Conservation (phyloP, 1,284 basidiomycete genomes). For the Anthracocystis walkeri region DNA sequence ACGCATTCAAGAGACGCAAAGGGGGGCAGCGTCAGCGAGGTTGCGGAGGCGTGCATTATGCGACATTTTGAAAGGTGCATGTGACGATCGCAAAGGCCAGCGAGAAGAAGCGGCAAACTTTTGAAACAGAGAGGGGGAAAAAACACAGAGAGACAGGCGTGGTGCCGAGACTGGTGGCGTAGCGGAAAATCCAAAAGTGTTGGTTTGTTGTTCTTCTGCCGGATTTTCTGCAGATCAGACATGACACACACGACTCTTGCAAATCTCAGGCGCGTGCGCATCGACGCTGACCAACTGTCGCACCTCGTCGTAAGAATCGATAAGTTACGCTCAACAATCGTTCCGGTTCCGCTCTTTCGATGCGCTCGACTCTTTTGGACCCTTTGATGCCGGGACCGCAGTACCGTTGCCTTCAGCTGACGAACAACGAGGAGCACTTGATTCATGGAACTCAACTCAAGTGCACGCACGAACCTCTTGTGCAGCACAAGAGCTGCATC, state of each 20-base stretch:
- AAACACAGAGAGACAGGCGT: background rate
- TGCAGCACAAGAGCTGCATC: no score
- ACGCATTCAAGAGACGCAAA: background rate
- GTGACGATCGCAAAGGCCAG: slow-evolving; percentile 32
- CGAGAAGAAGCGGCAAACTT: background rate
- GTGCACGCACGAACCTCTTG: no score
- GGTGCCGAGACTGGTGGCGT: background rate
- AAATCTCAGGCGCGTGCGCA: background rate
- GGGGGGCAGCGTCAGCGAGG: background rate
- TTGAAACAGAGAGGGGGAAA: no score
- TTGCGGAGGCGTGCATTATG: slow-evolving; percentile 4
- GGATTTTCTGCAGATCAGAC: slow-evolving; percentile 15
- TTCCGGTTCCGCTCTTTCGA: no score
- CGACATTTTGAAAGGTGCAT: slow-evolving; percentile 31
- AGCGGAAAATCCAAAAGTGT: background rate
- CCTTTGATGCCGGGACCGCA: no score
- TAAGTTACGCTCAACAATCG: background rate
- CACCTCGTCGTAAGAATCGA: slow-evolving; percentile 4
- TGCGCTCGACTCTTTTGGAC: no score
- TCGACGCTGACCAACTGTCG: background rate
- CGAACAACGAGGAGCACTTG: no score
- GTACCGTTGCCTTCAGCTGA: no score
- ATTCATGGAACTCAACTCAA: no score
- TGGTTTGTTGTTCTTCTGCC: slow-evolving; percentile 19
- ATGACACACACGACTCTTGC: slow-evolving; percentile 4